A percentile compares a stretch with the other conserved stretches of the same genome.
phyloP scores from a whole-genome alignment of 495 filamentous ascomycete genomes.

The Talaromyces liani region DNA sequence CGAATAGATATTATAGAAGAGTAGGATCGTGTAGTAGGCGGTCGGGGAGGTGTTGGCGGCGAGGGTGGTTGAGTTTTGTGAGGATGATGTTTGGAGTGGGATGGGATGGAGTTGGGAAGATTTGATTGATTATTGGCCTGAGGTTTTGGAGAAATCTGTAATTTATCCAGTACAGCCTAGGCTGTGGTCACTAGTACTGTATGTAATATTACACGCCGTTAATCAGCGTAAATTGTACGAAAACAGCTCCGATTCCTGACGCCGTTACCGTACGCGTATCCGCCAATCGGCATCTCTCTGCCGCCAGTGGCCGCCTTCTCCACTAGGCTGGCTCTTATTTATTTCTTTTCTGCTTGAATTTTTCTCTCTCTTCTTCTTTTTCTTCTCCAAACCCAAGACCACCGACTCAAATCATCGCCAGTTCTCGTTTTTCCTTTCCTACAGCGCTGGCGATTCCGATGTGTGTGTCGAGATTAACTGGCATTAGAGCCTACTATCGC shows the following conservation, averaged over 20 bases:
- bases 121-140: constrained; percentile 7
- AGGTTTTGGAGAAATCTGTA: constrained; percentile 5
- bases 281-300: constrained; percentile 9
- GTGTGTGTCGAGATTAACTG: constrained; percentile 73
- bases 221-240: neutral
- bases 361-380: constrained; percentile 16
- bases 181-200: neutral
- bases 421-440: constrained; percentile 41
- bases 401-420: constrained; percentile 92
- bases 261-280: neutral
- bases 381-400: constrained; percentile 58
- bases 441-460: constrained; percentile 84
- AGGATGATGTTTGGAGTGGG: neutral
- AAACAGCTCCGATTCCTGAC: neutral
- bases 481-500: constrained; percentile 49
- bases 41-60: neutral
- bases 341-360: constrained; percentile 8
- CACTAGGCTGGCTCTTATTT: neutral
- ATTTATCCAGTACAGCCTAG: neutral
- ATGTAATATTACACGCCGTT: neutral
- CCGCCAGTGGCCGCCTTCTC: constrained; percentile 4
- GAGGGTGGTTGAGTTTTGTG: neutral
- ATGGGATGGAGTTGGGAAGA: constrained; percentile 6
- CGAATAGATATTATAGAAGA: neutral
- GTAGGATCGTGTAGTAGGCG: neutral